These are phyloP conservation scores for Dioscorea cayenensis DNA, from an alignment of 116 monocot species.

Conservation along the genomic window DNA sequence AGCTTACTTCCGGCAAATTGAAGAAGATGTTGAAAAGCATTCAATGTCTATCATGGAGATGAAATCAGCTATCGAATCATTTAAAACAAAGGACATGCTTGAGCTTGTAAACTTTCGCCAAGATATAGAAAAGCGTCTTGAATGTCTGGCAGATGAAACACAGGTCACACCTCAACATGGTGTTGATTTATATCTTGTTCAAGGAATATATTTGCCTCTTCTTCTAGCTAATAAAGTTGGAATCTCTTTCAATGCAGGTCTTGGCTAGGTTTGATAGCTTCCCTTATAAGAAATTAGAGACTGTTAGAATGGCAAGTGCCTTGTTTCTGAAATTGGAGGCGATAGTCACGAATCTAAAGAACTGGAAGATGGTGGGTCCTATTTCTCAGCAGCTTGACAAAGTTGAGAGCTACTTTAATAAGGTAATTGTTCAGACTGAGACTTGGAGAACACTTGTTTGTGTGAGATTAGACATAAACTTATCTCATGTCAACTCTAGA, in stretches of 20 bases:
- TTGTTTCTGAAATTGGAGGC: conserved; percentile 34
- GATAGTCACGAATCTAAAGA: conserved; percentile 22
- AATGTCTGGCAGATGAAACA: conserved; percentile 53
- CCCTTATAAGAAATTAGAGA: conserved; percentile 51
- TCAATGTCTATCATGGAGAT: conserved; percentile 24
- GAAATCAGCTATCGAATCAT: conserved; percentile 28
- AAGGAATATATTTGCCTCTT: background rate
- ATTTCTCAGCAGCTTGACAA: conserved; percentile 35
- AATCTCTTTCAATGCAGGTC: conserved; percentile 23
- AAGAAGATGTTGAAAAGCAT: conserved; percentile 49
- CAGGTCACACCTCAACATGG: conserved; percentile 25
- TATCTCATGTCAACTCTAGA: conserved; percentile 12
- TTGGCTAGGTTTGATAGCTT: conserved; percentile 58
- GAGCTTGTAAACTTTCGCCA: conserved; percentile 39
- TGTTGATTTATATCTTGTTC: background rate
- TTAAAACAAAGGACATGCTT: conserved; percentile 39
- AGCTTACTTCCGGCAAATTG: conserved; percentile 54
- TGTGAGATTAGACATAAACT: background rate
- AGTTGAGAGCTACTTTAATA: conserved; percentile 45
- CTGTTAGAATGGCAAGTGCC: conserved; percentile 44
- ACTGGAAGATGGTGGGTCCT: conserved; percentile 38
- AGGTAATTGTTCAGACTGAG: conserved; percentile 21
- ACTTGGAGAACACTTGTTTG: background rate
- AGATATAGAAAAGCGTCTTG: conserved; percentile 38
- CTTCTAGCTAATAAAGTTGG: background rate